Evolutionary conservation across 2,329 filamentous ascomycete species (phyloP), one percentile per base, ranked within the genome.

Genomic region (Oidium heveae): DNA sequence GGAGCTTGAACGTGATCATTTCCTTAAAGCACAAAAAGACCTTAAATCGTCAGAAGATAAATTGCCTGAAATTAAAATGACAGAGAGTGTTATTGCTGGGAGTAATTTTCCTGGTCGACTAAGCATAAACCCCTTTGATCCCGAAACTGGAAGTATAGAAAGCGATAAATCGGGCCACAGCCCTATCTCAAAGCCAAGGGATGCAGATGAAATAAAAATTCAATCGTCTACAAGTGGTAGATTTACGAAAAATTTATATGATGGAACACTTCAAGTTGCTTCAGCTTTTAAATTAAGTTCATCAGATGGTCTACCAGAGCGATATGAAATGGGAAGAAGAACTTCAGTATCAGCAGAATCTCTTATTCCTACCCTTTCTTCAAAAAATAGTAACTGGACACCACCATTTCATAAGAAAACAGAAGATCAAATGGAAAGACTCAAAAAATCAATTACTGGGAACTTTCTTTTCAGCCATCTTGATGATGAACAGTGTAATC

Each of bases 301-400:
- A 57, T 70, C 75, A 41, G 80, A 85, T 60, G 80, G 78, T 62
- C 86, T 94, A 65, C 91, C 91, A 55, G 83, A 78, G 61, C 88
- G 96, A 67, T 96, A 95, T 71, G 94, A 94, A 67, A 82, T 94
- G 69, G 84, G 79, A 62, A 84, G 91, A 59, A 85, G 91, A 63
- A 95, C 88, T 41, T 96, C 91, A 3, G 91, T 98, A 54, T 96
- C 91, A 43, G 91, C 91, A 53, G 91, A 98, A 69, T 95, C 89
- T 1, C 74, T 96, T 64, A 94, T 94, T 68, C 91, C 91, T 18
- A 84, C 81, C 52, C 80, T 84, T 34, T 82, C 87, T 57, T 78
- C 79, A 56, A 32, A 32, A 32, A 82, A 86, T 63, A 86, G 91
- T 66, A 91, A 86, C 68, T 98, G 89, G 88, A 76, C 80, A 33